Percentiles rank a stretch among this genome's conserved stretches.
Evolutionary conservation across 345 rosid genomes (phyloP).

Genomic region (Melaleuca alternifolia): DNA sequence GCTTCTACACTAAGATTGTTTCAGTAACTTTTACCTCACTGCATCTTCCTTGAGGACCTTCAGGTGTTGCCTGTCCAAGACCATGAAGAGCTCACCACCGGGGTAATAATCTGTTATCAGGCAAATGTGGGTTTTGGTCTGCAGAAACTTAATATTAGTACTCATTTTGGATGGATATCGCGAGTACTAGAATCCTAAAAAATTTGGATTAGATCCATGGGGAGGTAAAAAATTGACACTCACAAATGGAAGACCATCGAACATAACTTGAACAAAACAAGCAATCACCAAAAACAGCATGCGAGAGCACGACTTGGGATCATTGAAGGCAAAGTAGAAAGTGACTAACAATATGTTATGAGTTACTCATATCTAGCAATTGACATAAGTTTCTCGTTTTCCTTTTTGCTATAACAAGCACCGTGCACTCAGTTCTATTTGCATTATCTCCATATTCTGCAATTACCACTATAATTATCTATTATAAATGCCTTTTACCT

Average conservation of each 20-base stretch:
- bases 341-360: background rate
- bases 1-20: background rate
- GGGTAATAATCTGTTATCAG: conserved; percentile 89
- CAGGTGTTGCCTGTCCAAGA: conserved; percentile 70
- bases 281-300: background rate
- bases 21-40: conserved; percentile 38
- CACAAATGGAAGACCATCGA: background rate
- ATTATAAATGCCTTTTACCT: conserved; percentile 27
- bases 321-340: background rate
- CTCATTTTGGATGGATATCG: background rate
- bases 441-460: background rate
- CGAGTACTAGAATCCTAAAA: background rate
- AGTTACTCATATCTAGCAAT: background rate
- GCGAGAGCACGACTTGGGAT: background rate
- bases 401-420: background rate
- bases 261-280: background rate
- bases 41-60: conserved; percentile 94
- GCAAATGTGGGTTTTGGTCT: conserved; percentile 94
- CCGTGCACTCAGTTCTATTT: background rate
- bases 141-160: conserved; percentile 10
- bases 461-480: background rate
- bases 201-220: background rate
- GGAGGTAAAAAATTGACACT: background rate
- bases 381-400: background rate
- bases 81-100: conserved; percentile 93